A percentile compares a stretch with the other conserved stretches of the same genome.
phyloP scores from a whole-genome alignment of 371 early-diverging fungal genomes.

The Choanephora cucurbitarum region DNA sequence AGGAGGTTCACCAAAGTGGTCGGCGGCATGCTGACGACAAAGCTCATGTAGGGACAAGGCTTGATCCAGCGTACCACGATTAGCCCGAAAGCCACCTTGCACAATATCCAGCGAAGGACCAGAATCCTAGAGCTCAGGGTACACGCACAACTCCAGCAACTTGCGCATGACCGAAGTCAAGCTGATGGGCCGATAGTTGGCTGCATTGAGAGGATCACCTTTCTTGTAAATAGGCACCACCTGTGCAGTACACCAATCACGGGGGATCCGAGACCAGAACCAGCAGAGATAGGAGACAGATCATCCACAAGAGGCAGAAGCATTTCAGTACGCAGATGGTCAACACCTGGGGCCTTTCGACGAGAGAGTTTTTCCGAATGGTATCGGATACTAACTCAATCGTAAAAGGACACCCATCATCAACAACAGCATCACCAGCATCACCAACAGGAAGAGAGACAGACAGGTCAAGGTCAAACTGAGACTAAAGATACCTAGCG shows the following conservation, averaged over 20 bases:
- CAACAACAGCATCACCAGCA: too few relatives aligned
- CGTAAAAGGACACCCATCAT: too few relatives aligned
- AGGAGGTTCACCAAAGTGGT: constrained; percentile 11
- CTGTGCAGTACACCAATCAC: constrained; percentile 21
- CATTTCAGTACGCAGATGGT: constrained; percentile 31
- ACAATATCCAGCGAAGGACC: constrained; percentile 12
- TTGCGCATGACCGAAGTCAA: constrained; percentile 22
- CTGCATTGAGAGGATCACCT: constrained; percentile 14
- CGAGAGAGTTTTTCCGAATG: constrained; percentile 1
- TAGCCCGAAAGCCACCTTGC: constrained; percentile 19
- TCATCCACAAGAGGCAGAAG: constrained; percentile 15
- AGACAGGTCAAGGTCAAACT: too few relatives aligned
- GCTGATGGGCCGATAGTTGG: constrained; percentile 25
- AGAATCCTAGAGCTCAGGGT: neutral
- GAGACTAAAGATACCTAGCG: neutral
- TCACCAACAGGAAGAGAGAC: too few relatives aligned
- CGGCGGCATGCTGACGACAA: constrained; percentile 5
- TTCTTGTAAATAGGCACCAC: constrained; percentile 29
- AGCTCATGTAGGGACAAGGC: constrained; percentile 9
- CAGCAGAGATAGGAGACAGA: constrained; percentile 19
- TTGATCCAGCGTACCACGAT: constrained; percentile 22
- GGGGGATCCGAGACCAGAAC: constrained; percentile 19
- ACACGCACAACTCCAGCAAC: constrained; percentile 13
- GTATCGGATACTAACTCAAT: neutral
- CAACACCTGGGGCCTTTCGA: constrained; percentile 24